Conservation (phyloP, 768 basidiomycete species). For the Chlorophyllum brunneum region DNA sequence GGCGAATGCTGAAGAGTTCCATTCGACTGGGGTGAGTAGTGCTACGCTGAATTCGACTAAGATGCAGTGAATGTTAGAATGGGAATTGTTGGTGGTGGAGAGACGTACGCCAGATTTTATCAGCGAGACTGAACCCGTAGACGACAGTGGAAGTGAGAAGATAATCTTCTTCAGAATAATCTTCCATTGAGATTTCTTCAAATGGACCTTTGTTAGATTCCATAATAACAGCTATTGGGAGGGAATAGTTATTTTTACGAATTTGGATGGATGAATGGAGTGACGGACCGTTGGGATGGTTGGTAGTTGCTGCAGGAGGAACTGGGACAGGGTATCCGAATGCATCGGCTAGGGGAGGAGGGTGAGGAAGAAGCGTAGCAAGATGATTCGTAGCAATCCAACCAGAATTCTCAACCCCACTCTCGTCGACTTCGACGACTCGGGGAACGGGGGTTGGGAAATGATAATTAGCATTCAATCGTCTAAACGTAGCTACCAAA, state of each 20-base stretch:
- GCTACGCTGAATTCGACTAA: slow-evolving; percentile 61
- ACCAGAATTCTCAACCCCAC: background rate
- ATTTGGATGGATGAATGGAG: too few relatives aligned
- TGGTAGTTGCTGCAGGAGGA: too few relatives aligned
- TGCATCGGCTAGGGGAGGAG: too few relatives aligned
- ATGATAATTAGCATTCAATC: slow-evolving; percentile 47
- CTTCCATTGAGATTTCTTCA: slow-evolving; percentile 25
- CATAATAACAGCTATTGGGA: slow-evolving; percentile 13
- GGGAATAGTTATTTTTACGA: too few relatives aligned
- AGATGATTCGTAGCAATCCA: background rate
- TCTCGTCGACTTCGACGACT: slow-evolving; percentile 14
- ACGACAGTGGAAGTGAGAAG: slow-evolving; percentile 53
- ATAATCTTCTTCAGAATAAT: slow-evolving; percentile 49
- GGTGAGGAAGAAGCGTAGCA: too few relatives aligned
- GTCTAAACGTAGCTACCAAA: slow-evolving; percentile 41
- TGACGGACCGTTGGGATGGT: too few relatives aligned
- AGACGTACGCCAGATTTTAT: slow-evolving; percentile 55
- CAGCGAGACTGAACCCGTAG: slow-evolving; percentile 58
- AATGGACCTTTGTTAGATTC: slow-evolving; percentile 11
- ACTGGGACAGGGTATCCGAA: too few relatives aligned
- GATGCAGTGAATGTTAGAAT: too few relatives aligned
- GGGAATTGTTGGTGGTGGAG: too few relatives aligned
- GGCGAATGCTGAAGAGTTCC: slow-evolving; percentile 56
- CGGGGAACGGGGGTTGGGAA: slow-evolving; percentile 35
- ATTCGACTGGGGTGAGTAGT: slow-evolving; percentile 46